phyloP scores from a whole-genome alignment of 1,139 yeast species.

The Barnettozyma hawaiiensis region DNA sequence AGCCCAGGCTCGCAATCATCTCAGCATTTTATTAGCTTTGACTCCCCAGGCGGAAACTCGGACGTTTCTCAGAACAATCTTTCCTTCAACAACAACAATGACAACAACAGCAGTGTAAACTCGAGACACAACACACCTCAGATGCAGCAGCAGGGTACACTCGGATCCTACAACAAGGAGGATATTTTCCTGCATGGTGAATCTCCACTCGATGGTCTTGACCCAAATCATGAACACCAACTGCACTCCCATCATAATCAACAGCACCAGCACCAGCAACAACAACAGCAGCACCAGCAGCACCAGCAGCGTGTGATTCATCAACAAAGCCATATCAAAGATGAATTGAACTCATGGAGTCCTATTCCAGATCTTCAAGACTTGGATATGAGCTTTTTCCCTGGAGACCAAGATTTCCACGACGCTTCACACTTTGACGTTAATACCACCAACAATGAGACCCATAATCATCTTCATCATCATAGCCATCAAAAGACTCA shows the following conservation, averaged over 20 bases:
- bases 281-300: conserved; percentile 1
- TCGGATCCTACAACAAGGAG: not conserved
- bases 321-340: conserved; percentile 4
- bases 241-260: not conserved
- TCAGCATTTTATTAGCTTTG: conserved; percentile 15
- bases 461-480: too few relatives aligned
- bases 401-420: conserved; percentile 5
- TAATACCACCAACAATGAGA: conserved; percentile 1
- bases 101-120: not conserved
- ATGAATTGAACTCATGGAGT: conserved; percentile 14
- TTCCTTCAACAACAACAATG: not conserved
- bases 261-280: not conserved
- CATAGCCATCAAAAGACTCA: conserved; percentile 1
- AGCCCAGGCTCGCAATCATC: conserved; percentile 7
- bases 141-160: not conserved
- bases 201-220: conserved; percentile 8
- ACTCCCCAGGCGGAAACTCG: conserved; percentile 18
- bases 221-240: conserved; percentile 2
- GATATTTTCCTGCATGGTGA: conserved; percentile 6
- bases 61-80: conserved; percentile 8
- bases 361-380: conserved; percentile 20
- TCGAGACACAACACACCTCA: conserved; percentile 4
- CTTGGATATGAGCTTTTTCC: conserved; percentile 18
- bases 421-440: not conserved
- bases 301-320: conserved; percentile 1